These are phyloP conservation scores for Vigna mungo DNA, from an alignment of 306 rosid genomes.

Conservation along the genomic window DNA sequence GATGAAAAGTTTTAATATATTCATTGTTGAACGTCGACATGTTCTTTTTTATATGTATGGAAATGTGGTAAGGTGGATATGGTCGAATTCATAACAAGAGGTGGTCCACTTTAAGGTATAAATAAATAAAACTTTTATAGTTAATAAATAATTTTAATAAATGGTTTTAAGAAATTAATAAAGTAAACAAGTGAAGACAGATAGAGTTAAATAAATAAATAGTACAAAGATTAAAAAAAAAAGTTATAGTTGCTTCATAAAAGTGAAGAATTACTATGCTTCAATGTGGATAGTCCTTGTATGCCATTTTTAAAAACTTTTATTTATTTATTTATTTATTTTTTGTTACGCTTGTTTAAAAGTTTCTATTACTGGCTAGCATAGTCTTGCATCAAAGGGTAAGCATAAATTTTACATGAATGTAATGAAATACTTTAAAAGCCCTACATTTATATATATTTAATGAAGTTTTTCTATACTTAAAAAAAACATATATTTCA, in stretches of 20 bases:
- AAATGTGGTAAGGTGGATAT: background rate
- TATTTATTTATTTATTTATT: background rate
- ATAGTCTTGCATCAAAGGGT: background rate
- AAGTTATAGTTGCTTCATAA: background rate
- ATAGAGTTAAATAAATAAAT: background rate
- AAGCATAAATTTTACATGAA: background rate
- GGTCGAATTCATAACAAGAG: too few relatives aligned
- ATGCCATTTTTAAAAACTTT: background rate
- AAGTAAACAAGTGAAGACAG: background rate
- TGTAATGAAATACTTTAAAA: background rate
- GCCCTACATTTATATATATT: background rate
- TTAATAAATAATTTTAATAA: background rate
- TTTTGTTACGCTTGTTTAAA: background rate
- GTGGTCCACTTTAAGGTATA: background rate
- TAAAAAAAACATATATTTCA: background rate
- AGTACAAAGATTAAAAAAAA: background rate
- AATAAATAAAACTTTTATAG: too few relatives aligned
- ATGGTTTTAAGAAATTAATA: background rate
- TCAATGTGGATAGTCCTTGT: background rate
- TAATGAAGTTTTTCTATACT: too few relatives aligned
- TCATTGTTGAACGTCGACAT: slow-evolving; percentile 17
- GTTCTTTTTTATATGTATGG: background rate
- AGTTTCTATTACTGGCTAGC: background rate
- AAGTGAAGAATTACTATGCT: background rate
- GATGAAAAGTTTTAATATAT: too few relatives aligned